These are phyloP conservation scores for Boletus coccyginus DNA, from an alignment of 768 basidiomycete genomes.

Conservation along the genomic window DNA sequence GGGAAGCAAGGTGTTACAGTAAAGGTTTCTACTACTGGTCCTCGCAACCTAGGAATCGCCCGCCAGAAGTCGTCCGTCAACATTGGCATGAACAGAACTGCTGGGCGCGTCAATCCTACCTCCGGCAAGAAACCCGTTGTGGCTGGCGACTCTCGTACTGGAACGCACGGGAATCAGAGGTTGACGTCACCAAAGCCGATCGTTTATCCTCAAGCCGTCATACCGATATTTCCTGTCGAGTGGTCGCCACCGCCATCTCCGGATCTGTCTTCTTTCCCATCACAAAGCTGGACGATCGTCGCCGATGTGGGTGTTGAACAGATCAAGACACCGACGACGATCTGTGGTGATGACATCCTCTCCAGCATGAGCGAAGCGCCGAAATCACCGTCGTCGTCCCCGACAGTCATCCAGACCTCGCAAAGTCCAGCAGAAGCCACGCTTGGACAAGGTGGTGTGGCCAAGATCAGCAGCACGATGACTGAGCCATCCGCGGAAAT, in stretches of 20 bases:
- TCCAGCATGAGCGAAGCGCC: too few species aligned
- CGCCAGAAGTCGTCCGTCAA: neutral
- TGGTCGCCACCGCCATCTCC: neutral
- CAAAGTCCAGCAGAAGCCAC: neutral
- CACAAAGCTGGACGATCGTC: constrained; percentile 1
- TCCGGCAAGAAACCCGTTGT: neutral
- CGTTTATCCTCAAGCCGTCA: neutral
- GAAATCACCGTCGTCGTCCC: neutral
- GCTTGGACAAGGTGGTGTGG: neutral
- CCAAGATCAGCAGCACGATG: neutral
- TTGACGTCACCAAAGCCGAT: neutral
- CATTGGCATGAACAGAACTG: neutral
- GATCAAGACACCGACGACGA: neutral
- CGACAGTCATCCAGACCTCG: neutral
- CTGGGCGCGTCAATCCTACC: neutral
- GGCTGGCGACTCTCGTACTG: neutral
- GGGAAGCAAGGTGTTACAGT: neutral
- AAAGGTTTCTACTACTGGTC: neutral
- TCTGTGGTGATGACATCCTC: neutral
- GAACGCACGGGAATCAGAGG: neutral
- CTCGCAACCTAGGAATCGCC: too few species aligned
- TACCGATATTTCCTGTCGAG: too few species aligned
- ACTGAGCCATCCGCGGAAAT: neutral
- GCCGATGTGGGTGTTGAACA: neutral
- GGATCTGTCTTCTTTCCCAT: constrained; percentile 3